These are phyloP conservation scores for Xylaria nigripes DNA, from an alignment of 495 filamentous ascomycete species.

Conservation along the genomic window DNA sequence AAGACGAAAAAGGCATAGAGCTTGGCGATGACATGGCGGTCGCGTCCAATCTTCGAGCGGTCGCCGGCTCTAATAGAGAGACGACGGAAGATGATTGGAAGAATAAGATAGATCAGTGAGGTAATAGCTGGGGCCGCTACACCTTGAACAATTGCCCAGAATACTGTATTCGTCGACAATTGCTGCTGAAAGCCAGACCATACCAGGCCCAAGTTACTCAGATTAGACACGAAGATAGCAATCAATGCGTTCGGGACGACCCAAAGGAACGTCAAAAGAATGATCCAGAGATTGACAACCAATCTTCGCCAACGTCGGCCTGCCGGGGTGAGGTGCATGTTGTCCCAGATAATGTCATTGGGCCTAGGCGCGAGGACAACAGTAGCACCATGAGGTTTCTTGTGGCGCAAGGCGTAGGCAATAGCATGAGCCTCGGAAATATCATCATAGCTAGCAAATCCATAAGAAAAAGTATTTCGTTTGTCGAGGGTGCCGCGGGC, in stretches of 20 bases:
- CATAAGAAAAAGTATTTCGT: constrained; percentile 79
- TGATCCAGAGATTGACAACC: constrained; percentile 75
- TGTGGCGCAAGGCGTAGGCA: constrained; percentile 70
- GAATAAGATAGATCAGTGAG: constrained; percentile 77
- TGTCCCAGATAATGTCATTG: constrained; percentile 94
- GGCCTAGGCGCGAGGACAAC: constrained; percentile 75
- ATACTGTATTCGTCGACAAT: constrained; percentile 48
- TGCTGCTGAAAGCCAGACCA: constrained; percentile 68
- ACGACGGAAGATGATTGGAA: constrained; percentile 85
- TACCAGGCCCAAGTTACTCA: constrained; percentile 67
- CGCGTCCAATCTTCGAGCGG: constrained; percentile 80
- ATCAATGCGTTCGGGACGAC: constrained; percentile 93
- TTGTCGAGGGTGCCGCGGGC: constrained; percentile 74
- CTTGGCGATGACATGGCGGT: constrained; percentile 85
- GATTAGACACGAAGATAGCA: constrained; percentile 82
- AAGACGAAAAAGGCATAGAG: constrained; percentile 96
- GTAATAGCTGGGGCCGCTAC: constrained; percentile 85
- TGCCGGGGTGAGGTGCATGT: constrained; percentile 61
- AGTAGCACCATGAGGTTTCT: constrained; percentile 71
- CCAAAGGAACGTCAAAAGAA: constrained; percentile 75
- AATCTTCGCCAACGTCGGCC: constrained; percentile 63
- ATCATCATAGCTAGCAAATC: constrained; percentile 85
- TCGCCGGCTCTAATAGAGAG: constrained; percentile 74
- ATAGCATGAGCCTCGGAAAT: constrained; percentile 84
- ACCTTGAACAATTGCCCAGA: constrained; percentile 90